Percentiles rank a stretch among this genome's conserved stretches.
Evolutionary conservation across 208 protist species (phyloP).

Genomic region (Trypanosoma mega): DNA sequence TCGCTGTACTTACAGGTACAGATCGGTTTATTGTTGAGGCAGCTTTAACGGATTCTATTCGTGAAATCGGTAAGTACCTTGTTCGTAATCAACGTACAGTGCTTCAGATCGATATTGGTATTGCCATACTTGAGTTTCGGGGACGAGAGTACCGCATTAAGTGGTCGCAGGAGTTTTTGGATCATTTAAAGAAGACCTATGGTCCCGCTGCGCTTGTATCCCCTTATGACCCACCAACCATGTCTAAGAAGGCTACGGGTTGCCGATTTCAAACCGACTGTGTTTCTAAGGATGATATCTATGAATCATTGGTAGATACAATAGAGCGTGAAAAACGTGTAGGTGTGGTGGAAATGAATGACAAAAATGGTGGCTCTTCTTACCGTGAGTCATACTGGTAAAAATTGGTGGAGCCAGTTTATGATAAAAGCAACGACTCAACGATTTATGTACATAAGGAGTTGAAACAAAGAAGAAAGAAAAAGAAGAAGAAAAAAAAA

Average conservation of each 20-base stretch:
- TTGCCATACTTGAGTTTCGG: conserved; percentile 62
- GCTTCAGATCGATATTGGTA: conserved; percentile 77
- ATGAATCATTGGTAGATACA: conserved; percentile 35
- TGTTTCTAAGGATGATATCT: conserved; percentile 35
- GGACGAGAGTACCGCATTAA: conserved; percentile 75
- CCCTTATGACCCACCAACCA: conserved; percentile 66
- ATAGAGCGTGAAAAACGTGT: conserved; percentile 59
- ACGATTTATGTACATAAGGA: not conserved
- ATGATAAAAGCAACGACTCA: not conserved
- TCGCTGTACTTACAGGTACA: conserved; percentile 42
- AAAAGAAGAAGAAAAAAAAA: conserved; percentile 6
- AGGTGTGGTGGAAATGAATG: conserved; percentile 62
- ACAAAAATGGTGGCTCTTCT: conserved; percentile 53
- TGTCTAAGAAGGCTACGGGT: conserved; percentile 39
- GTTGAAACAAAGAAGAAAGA: conserved; percentile 6
- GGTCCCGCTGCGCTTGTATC: conserved; percentile 38
- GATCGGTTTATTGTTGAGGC: conserved; percentile 75
- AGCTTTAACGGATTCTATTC: conserved; percentile 70
- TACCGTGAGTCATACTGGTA: conserved; percentile 67
- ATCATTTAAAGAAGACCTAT: conserved; percentile 31
- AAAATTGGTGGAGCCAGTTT: too few relatives aligned
- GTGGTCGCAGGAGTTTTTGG: conserved; percentile 61
- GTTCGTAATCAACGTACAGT: conserved; percentile 50
- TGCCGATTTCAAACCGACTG: conserved; percentile 64
- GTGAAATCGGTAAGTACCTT: conserved; percentile 86